Evolutionary conservation across 495 filamentous ascomycete species (phyloP).

Genomic region (Talaromyces borbonicus): DNA sequence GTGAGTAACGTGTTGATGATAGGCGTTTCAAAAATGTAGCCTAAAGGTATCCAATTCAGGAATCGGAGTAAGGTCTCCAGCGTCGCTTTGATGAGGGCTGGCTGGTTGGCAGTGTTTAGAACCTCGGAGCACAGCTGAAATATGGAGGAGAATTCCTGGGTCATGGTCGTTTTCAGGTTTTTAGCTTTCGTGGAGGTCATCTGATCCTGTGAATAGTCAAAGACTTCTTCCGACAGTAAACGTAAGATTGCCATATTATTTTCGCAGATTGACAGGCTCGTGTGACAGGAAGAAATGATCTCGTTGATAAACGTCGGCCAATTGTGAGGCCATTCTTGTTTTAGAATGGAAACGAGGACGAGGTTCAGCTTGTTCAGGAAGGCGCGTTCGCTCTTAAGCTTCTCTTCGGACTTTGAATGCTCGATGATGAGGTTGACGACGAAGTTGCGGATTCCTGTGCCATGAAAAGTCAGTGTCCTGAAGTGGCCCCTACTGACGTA

Average conservation of each 20-base stretch:
- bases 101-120: constrained; percentile 75
- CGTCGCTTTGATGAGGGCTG: constrained; percentile 84
- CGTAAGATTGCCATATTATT: constrained; percentile 99
- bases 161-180: constrained; percentile 96
- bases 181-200: constrained; percentile 96
- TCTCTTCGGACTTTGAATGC: constrained; percentile 78
- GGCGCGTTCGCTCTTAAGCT: constrained; percentile 66
- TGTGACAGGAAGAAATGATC: constrained; percentile 91
- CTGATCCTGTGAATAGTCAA: constrained; percentile 96
- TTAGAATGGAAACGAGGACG: constrained; percentile 91
- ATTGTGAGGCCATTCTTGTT: constrained; percentile 99
- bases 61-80: constrained; percentile 91
- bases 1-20: constrained; percentile 90
- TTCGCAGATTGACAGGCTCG: constrained; percentile 92
- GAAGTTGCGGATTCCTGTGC: constrained; percentile 91
- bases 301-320: constrained; percentile 99
- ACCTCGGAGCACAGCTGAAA: constrained; percentile 96
- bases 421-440: constrained; percentile 97
- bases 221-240: constrained; percentile 93
- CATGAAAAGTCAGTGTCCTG: too few species aligned
- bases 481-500: too few species aligned
- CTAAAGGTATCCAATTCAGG: constrained; percentile 96
- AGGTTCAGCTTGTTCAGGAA: constrained; percentile 97
- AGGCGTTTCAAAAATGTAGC: constrained; percentile 96
- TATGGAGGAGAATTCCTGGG: constrained; percentile 91